Base-by-base conservation (phyloP, 805 yeast species). In the Candida alai region DNA sequence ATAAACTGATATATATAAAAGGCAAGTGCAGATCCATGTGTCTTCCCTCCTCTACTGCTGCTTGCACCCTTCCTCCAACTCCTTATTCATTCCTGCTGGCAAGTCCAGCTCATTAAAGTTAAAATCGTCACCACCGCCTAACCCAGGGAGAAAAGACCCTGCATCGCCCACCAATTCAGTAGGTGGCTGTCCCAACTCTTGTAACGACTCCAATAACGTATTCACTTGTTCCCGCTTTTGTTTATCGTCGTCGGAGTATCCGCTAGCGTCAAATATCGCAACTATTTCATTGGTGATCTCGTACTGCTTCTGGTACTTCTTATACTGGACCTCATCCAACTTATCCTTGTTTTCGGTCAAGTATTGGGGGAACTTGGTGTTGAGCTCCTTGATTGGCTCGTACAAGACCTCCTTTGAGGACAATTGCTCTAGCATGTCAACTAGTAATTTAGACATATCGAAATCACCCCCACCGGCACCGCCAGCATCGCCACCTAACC, bases 381-480 rank as follows among this genome's bases (percentile, higher is more conserved):
- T 76, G 54, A 89, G 69, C 40, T 87, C 95, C 49, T 80, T 83
- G 60, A 90, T 71, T 2, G 97, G 96, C 46, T 83, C 95, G 52
- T 85, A 89, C 24, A 90, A 68, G 14, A 89, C 84, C 37, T 81
- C 89, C 51, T 88, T 90, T 4, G 93, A 77, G 6, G 93, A 76
- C 54, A 90, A 70, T 52, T 88, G 90, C 42, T 78, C 80, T 48
- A 90, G 67, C 78, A 90, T 78, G 23, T 84, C 86, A 13, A 70
- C 72, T 40, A 86, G 60, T 30, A 86, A 60, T 39, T 76, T 74
- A 17, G 80, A 65, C 58, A 80, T 72, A 50, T 82, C 88, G 42
- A 82, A 59, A 40, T 70, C 74, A 11, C 58, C 68, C 13, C 48
- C 65, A 2, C 53, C 57, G 25, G 43, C 35, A 10, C 52, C 65